A percentile compares a stretch with the other conserved stretches of the same genome.
These are phyloP conservation scores for Phlyctochytrium arcticum DNA, from an alignment of 192 early-diverging fungal genomes.

Conservation along the genomic window DNA sequence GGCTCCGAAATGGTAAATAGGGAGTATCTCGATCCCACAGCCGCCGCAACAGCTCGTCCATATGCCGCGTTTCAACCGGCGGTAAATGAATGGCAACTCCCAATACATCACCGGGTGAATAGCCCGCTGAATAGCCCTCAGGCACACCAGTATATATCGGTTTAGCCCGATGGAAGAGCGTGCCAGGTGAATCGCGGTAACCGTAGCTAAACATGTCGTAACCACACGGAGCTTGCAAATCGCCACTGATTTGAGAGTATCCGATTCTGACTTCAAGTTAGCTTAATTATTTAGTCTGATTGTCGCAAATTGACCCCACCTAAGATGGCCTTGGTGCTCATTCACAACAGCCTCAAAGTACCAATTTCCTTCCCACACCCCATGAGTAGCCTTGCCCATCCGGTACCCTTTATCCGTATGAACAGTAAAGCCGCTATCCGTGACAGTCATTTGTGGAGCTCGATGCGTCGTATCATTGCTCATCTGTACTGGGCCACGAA, in stretches of 20 bases:
- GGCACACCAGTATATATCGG: not conserved
- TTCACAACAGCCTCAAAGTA: constrained; percentile 67
- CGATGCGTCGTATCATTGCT: constrained; percentile 58
- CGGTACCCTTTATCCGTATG: constrained; percentile 71
- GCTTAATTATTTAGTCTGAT: too few species aligned
- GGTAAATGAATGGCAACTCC: constrained; percentile 37
- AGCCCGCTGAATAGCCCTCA: constrained; percentile 30
- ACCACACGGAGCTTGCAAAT: constrained; percentile 72
- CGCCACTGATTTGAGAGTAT: constrained; percentile 74
- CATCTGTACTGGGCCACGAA: constrained; percentile 45
- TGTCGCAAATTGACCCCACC: constrained; percentile 17
- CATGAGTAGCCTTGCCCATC: constrained; percentile 72
- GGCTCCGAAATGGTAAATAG: constrained; percentile 33
- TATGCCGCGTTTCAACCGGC: not conserved
- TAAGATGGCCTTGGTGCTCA: constrained; percentile 47
- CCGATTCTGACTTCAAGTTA: constrained; percentile 65
- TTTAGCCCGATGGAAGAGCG: constrained; percentile 60
- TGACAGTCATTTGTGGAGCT: constrained; percentile 63
- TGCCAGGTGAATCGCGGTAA: constrained; percentile 61
- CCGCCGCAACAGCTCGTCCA: constrained; percentile 31
- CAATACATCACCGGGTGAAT: constrained; percentile 35
- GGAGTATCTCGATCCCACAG: constrained; percentile 21
- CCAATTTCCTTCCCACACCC: constrained; percentile 69
- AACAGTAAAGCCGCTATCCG: constrained; percentile 52
- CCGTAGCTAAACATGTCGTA: constrained; percentile 71